These are phyloP conservation scores for Wickerhamomyces sydowiorum DNA, from an alignment of 805 yeast species.

Conservation along the genomic window DNA sequence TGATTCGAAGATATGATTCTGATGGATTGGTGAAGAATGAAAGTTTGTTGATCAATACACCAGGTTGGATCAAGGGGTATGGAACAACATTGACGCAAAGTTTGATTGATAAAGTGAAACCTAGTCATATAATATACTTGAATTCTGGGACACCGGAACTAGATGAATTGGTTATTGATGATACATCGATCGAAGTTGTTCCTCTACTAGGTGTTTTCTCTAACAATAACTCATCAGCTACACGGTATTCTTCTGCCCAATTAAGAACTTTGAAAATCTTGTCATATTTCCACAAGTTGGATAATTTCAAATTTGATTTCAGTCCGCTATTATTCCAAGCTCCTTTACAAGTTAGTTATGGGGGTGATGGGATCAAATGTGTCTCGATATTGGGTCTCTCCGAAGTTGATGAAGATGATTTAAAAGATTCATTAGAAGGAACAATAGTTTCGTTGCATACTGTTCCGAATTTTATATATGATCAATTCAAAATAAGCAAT, in stretches of 20 bases:
- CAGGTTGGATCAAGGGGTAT: constrained; percentile 90
- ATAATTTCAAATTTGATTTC: constrained; percentile 30
- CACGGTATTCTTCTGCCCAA: constrained; percentile 43
- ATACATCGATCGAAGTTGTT: constrained; percentile 23
- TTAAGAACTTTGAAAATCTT: constrained; percentile 46
- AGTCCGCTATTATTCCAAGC: constrained; percentile 32
- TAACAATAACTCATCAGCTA: constrained; percentile 14
- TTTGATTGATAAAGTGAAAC: constrained; percentile 34
- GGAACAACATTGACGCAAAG: constrained; percentile 63
- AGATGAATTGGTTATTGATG: constrained; percentile 24
- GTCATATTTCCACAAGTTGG: constrained; percentile 45
- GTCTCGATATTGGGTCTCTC: constrained; percentile 28
- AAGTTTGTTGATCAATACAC: constrained; percentile 62
- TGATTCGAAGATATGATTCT: constrained; percentile 31
- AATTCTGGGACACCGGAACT: constrained; percentile 30
- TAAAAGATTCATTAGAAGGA: constrained; percentile 30
- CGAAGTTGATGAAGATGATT: constrained; percentile 27
- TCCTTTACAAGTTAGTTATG: constrained; percentile 37
- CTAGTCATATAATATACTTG: constrained; percentile 54
- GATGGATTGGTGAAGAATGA: constrained; percentile 21
- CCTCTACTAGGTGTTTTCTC: constrained; percentile 31
- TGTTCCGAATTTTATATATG: constrained; percentile 7
- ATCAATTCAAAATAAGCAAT: constrained; percentile 8
- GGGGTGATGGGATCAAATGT: constrained; percentile 31
- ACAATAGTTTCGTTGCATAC: constrained; percentile 28